Base-by-base conservation (phyloP, 345 rosid genomes). In the Lumnitzera littorea region DNA sequence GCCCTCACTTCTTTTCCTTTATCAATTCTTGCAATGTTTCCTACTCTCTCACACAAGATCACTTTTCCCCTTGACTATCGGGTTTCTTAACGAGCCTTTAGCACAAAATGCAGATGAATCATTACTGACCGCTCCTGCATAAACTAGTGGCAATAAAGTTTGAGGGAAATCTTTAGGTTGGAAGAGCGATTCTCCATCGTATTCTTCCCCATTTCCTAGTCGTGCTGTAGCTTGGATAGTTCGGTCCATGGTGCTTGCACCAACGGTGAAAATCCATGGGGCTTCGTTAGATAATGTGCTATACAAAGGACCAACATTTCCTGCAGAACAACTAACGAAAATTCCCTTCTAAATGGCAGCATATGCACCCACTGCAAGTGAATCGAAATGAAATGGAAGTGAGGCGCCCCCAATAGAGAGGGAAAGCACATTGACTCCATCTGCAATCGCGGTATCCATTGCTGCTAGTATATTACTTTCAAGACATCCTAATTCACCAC, bases 241-340 rank as follows among this genome's bases (percentile, higher is more conserved):
- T 60, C 83, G 62, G 47, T 79, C 80, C 46, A 73, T 62, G 6
- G 71, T 72, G 20, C 80, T 75, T 43, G 83, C 80, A 3, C 80
- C 83, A 10, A 75, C 74, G 0, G 77, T 75, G 17, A 79, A 50
- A 31, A 75, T 73, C 83, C 83, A 75, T 23, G 80, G 83, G 14
- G 83, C 83, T 56, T 73, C 69, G 29, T 79, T 79, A 2, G 69
- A 67, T n/a, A 76, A 66, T 14, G 80, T 72, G 23, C 49, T 52
- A 3, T 76, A 58, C 51, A 24, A 48, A 0, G 80, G 83, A 3
- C 83, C 80, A 12, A 53, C 51, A 36, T 79, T 79, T 14, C 83
- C 80, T 0, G 83, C 76, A 31, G 80, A 75, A 56, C 80, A 75
- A 50, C 76, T 72, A 23, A 79, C 78, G 13, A 73, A 72, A 58